Percentiles rank a stretch among this genome's conserved stretches.
phyloP scores from a whole-genome alignment of 1,284 basidiomycete species.

The Schizophyllum amplum region DNA sequence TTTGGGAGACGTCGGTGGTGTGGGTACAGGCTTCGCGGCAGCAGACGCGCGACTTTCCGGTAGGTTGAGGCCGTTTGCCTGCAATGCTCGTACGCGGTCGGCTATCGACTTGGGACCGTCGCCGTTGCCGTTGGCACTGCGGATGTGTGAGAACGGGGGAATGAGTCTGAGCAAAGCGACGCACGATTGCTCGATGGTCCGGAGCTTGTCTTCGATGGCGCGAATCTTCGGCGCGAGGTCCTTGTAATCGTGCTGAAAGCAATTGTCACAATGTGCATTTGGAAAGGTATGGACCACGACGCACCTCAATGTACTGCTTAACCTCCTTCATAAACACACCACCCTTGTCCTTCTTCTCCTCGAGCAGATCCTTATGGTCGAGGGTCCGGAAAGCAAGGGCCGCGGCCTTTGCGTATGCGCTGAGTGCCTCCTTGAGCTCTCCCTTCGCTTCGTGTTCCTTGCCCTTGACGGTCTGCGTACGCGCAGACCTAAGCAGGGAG shows the following conservation, averaged over 20 bases:
- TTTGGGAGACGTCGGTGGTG: conserved; percentile 30
- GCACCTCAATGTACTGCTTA: conserved; percentile 49
- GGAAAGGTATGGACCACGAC: conserved; percentile 16
- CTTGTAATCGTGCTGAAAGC: conserved; percentile 26
- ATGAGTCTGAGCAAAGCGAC: conserved; percentile 29
- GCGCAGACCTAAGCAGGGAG: conserved; percentile 52
- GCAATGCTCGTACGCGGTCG: conserved; percentile 64
- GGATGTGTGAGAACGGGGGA: neutral
- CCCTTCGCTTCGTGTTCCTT: conserved; percentile 43
- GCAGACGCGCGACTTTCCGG: conserved; percentile 44
- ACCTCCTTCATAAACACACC: conserved; percentile 50
- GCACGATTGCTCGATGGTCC: conserved; percentile 42
- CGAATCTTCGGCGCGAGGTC: conserved; percentile 41
- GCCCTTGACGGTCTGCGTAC: conserved; percentile 42
- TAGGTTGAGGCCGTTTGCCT: conserved; percentile 51
- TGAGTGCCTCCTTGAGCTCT: conserved; percentile 52
- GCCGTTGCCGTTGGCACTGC: conserved; percentile 21
- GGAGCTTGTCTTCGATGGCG: conserved; percentile 50
- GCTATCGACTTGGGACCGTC: conserved; percentile 50
- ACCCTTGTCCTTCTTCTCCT: conserved; percentile 29
- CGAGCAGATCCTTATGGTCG: conserved; percentile 43
- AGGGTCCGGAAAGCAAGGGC: conserved; percentile 50
- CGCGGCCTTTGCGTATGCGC: conserved; percentile 50
- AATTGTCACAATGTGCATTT: conserved; percentile 13
- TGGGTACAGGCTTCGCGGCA: conserved; percentile 31